Base-by-base conservation (phyloP, 495 filamentous ascomycete species). In the Apiosordaria backusii region DNA sequence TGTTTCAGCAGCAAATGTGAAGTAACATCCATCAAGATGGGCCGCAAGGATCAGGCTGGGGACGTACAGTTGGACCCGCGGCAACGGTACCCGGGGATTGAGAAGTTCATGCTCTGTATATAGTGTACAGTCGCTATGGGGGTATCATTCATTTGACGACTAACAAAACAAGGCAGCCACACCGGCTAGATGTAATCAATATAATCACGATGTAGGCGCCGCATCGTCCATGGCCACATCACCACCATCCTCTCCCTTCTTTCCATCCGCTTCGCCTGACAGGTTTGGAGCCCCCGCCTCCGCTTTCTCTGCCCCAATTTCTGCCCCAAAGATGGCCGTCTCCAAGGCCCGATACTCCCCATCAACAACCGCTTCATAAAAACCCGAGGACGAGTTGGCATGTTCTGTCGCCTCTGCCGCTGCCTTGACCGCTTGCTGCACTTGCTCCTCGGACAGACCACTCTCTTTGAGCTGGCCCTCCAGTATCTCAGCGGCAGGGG, bases 401-500 rank as follows among this genome's bases (percentile, higher is more conserved):
- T 86, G 89, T 62, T 87, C 88, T 64, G 90, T 76, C 71, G 92
- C 89, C 62, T 83, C 82, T 72, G 81, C 78, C 0, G 90, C 89
- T 69, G 88, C 83, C 40, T 84, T 78, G 35, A 94, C 71, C 35
- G 85, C 75, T 73, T 84, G 83, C 68, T 81, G 71, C 27, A 93
- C 76, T 52, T 82, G 85, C 7, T 90, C 90, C 63, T 91, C 89
- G 3, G 79, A 78, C 64, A 90, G 83, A 3, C 85, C 88, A 5
- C 84, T 72, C 3, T 84, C 65, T n/a, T 63, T 81, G 53, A 92
- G 74, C 60, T 88, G 79, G 66, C 80, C 71, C 71, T 92, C 88
- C 16, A 93, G 77, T 19, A 83, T 81, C 25, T 90, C 84, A 23
- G 87, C 55, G 2, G 82, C 84, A 0, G 90, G 89, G 0, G 92